phyloP scores from a whole-genome alignment of 73 alveolate species.

The Tetrahymena elliotti region DNA sequence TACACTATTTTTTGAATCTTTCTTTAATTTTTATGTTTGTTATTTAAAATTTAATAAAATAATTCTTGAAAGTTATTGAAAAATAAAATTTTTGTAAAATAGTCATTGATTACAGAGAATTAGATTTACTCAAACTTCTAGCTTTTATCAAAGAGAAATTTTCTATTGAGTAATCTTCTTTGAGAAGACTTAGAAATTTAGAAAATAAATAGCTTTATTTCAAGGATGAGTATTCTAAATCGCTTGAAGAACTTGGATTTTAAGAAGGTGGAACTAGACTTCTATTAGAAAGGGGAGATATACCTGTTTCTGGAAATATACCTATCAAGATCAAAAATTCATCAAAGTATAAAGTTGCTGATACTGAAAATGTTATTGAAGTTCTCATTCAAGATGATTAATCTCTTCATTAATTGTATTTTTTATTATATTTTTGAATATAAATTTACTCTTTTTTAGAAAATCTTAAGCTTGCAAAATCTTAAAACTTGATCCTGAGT shows the following conservation, averaged over 20 bases:
- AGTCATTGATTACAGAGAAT: not conserved
- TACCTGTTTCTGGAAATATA: not conserved
- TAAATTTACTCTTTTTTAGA: not conserved
- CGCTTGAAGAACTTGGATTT: not conserved
- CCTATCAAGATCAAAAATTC: not conserved
- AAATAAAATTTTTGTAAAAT: not conserved
- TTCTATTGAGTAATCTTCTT: not conserved
- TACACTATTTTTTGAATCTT: not conserved
- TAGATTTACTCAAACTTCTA: not conserved
- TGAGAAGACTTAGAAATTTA: not conserved
- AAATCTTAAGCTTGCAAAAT: not conserved
- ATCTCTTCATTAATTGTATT: not conserved
- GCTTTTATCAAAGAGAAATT: not conserved
- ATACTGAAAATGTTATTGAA: not conserved
- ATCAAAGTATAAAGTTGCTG: not conserved
- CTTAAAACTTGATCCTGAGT: not conserved
- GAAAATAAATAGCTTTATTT: not conserved
- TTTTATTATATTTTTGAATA: not conserved
- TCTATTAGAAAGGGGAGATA: not conserved
- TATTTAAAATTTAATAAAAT: no score
- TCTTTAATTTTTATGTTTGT: no score
- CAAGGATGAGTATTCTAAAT: not conserved
- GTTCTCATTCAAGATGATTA: not conserved
- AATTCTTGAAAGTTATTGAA: no score
- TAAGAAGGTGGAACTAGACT: not conserved